Evolutionary conservation across 1,284 basidiomycete species (phyloP).

Genomic region (Xerocomus amazonicus): DNA sequence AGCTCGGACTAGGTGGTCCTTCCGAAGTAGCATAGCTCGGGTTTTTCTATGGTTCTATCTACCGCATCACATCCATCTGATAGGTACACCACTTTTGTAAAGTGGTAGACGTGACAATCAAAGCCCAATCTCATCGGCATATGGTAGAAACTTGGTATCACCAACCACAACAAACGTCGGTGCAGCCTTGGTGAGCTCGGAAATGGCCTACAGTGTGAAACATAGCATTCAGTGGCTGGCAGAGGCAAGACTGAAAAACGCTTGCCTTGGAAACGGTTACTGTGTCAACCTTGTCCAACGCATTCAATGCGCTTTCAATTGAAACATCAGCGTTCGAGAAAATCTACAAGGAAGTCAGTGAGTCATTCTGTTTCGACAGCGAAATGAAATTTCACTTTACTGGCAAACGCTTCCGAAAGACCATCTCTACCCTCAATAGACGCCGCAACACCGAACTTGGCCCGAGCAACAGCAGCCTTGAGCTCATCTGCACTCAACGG

Average conservation of each 20-base stretch:
- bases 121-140: slow-evolving; percentile 82
- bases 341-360: slow-evolving; percentile 40
- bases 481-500: slow-evolving; percentile 68
- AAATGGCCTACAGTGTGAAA: slow-evolving; percentile 41
- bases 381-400: slow-evolving; percentile 48
- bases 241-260: slow-evolving; percentile 1
- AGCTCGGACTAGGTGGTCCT: no score
- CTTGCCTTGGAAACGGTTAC: slow-evolving; percentile 62
- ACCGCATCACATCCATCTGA: slow-evolving; percentile 15
- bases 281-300: slow-evolving; percentile 61
- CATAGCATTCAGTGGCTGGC: neutral
- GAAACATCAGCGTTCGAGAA: slow-evolving; percentile 54
- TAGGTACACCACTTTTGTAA: slow-evolving; percentile 12
- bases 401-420: slow-evolving; percentile 57
- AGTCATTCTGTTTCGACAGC: slow-evolving; percentile 3
- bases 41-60: slow-evolving; percentile 16
- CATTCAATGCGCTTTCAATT: slow-evolving; percentile 50
- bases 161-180: slow-evolving; percentile 87
- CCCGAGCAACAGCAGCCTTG: slow-evolving; percentile 79
- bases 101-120: slow-evolving; percentile 34
- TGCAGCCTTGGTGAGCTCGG: slow-evolving; percentile 62
- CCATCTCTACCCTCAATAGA: slow-evolving; percentile 70
- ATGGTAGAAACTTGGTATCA: slow-evolving; percentile 72
- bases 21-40: no score
- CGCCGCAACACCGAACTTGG: slow-evolving; percentile 78